Evolutionary conservation across 768 basidiomycete genomes (phyloP).

Genomic region (Antrodiella citrinella): DNA sequence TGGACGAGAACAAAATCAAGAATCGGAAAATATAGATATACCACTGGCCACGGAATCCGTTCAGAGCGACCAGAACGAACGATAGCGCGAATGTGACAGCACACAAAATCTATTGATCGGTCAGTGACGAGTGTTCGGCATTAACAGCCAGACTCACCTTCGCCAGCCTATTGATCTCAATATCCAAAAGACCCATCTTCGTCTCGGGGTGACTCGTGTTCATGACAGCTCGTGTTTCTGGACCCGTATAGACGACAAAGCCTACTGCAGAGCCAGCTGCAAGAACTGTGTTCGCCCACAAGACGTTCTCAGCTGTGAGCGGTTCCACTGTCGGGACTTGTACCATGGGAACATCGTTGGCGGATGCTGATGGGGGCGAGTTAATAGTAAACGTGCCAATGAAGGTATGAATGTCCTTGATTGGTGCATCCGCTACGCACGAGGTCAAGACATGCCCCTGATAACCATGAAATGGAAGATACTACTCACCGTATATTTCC

Average conservation of each 20-base stretch:
- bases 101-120: constrained; percentile 69
- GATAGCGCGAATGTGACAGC: constrained; percentile 90
- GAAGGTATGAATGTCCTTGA: constrained; percentile 94
- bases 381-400: constrained; percentile 85
- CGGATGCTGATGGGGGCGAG: constrained; percentile 29
- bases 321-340: constrained; percentile 56
- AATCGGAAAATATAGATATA: constrained; percentile 96
- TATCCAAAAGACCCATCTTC: constrained; percentile 84
- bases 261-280: constrained; percentile 92
- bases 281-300: constrained; percentile 97
- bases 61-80: constrained; percentile 85
- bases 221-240: constrained; percentile 96
- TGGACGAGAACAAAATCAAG: constrained; percentile 95
- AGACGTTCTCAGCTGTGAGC: constrained; percentile 88
- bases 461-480: constrained; percentile 7
- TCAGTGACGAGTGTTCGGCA: too few species aligned
- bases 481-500: constrained; percentile 73
- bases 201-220: constrained; percentile 97
- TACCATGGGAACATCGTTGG: constrained; percentile 30
- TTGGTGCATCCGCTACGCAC: constrained; percentile 77
- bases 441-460: background rate
- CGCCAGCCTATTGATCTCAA: constrained; percentile 92
- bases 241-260: constrained; percentile 89
- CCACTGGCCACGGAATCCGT: constrained; percentile 94
- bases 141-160: constrained; percentile 59